phyloP scores from a whole-genome alignment of 306 rosid genomes.

The barrel medic (Medicago truncatula) region MtrunA17r5.0-ANR NC_053045.1:43188001-43188500 shows the following conservation, averaged over 20 bases:
- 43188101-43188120: background rate
- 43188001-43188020: too few species aligned
- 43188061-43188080: background rate
- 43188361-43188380: background rate
- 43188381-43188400: background rate
- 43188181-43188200: background rate
- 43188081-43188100: background rate
- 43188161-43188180: background rate
- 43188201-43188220: background rate
- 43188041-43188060: background rate
- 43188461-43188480: too few species aligned
- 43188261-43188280: background rate
- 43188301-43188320: background rate
- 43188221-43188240: background rate
- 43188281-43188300: background rate
- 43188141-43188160: background rate
- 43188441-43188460: background rate
- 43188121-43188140: background rate
- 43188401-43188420: background rate
- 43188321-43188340: background rate
- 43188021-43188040: too few species aligned
- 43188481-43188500: too few species aligned
- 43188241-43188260: constrained; percentile 10
- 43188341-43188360: background rate
- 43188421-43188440: background rate